Evolutionary conservation across 176 grass and related monocot genomes (phyloP).

Genomic region (Oryza officinalis): DNA sequence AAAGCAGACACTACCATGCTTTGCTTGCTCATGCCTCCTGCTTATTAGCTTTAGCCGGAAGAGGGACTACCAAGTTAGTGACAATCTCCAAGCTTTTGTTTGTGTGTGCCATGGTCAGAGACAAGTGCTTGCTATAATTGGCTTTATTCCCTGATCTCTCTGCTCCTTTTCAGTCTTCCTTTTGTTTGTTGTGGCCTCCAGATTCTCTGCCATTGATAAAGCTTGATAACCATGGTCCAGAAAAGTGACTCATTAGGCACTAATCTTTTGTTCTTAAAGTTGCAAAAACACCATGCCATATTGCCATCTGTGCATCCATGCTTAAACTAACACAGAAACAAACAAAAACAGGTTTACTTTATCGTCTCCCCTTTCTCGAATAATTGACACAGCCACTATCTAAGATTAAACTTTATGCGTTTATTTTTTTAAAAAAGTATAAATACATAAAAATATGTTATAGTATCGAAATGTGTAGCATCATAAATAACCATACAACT

Average conservation of each 20-base stretch:
- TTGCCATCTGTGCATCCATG: background rate
- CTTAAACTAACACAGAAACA: constrained; percentile 17
- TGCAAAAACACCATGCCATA: background rate
- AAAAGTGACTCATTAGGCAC: constrained; percentile 1
- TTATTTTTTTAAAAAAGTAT: too few relatives aligned
- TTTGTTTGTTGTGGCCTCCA: constrained; percentile 31
- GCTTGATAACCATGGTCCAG: background rate
- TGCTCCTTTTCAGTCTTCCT: constrained; percentile 27
- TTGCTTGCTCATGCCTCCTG: background rate
- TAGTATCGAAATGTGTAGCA: too few relatives aligned
- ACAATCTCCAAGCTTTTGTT: constrained; percentile 17
- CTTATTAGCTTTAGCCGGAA: constrained; percentile 19
- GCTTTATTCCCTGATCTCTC: constrained; percentile 21
- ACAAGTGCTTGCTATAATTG: constrained; percentile 41
- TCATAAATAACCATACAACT: too few relatives aligned
- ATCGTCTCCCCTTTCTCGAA: too few relatives aligned
- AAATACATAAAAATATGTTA: too few relatives aligned
- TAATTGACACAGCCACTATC: too few relatives aligned
- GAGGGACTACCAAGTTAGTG: background rate
- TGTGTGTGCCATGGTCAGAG: constrained; percentile 13
- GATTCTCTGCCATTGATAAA: constrained; percentile 27
- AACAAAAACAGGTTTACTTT: background rate
- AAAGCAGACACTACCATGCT: constrained; percentile 19
- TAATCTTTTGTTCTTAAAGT: constrained; percentile 18
- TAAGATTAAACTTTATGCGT: too few relatives aligned